Evolutionary conservation across 805 yeast species (phyloP), one percentile per base, ranked within the genome.

Genomic region (Barnettozyma wickerhamii): DNA sequence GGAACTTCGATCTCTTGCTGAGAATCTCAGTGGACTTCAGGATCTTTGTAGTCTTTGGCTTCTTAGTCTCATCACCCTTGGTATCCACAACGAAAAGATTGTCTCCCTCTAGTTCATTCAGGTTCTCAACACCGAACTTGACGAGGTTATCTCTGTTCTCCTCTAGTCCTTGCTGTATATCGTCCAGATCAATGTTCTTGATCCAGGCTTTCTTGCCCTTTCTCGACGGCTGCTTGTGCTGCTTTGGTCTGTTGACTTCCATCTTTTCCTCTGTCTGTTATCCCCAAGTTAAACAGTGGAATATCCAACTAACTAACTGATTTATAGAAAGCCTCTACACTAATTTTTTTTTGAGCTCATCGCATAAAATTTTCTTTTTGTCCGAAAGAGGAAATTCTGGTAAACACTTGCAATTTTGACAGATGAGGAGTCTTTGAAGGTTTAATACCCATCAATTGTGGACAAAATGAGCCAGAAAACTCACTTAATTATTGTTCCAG

Each of bases 151-250:
- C 95, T 43, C 88, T 71, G 38, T 71, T 71, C 33, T 75, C 79
- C 51, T 82, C 91, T 30, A 91, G 65, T 10, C 83, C 84, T 24
- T 65, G 62, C 55, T 84, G 88, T 36, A 93, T 69, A 48, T 88
- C 96, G 19, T 77, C 79, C 15, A 93, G 66, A 60, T 93, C 95
- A 43, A 93, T 84, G 62, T 93, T 87, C 64, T 88, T 88, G 60
- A 95, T 78, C 95, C 97, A 87, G 5, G 95, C 80, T 59, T 75
- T 82, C 72, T 86, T 91, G 33, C 96, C 95, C 68, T 93, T 93
- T 56, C 98, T 75, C 7, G 96, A 88, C 5, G 84, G 57, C 64
- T 90, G 96, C 33, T 66, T 66, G 51, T 70, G 72, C 51, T 74
- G 79, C 18, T 76, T 60, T 12, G 90, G 87, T 60, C 79, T 72